A percentile compares a stretch with the other conserved stretches of the same genome.
Evolutionary conservation across 31 red algal genomes (phyloP).

Genomic region (Odonthalia washingtoniensis): DNA sequence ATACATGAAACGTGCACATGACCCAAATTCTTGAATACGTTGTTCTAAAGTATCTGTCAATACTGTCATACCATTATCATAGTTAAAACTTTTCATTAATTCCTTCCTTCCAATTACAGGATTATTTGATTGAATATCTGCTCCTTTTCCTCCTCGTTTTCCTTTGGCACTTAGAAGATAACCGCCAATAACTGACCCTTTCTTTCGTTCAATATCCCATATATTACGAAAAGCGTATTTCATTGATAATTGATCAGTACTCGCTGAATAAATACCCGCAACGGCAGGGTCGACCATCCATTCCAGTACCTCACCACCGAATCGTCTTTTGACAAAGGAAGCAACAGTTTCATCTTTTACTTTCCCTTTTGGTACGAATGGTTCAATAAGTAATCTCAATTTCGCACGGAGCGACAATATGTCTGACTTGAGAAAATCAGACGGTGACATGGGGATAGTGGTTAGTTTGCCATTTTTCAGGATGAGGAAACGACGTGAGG

Average conservation of each 20-base stretch:
- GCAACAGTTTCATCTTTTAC: constrained; percentile 61
- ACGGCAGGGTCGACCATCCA: constrained; percentile 67
- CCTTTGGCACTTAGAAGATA: too few relatives aligned
- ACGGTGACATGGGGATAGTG: constrained; percentile 39
- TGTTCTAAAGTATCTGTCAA: constrained; percentile 21
- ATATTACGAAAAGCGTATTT: constrained; percentile 56
- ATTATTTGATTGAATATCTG: constrained; percentile 29
- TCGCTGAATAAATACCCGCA: constrained; percentile 70
- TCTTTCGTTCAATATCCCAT: constrained; percentile 47
- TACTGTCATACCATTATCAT: constrained; percentile 57
- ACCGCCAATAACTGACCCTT: constrained; percentile 67
- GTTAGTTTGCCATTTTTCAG: constrained; percentile 53
- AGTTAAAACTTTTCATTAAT: constrained; percentile 54
- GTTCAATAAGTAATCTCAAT: constrained; percentile 41
- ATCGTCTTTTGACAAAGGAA: constrained; percentile 62
- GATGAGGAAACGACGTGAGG: constrained; percentile 49
- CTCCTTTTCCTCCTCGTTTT: constrained; percentile 37
- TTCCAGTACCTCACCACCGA: constrained; percentile 66
- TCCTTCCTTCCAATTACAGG: constrained; percentile 33
- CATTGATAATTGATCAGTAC: constrained; percentile 46
- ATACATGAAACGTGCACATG: constrained; percentile 29
- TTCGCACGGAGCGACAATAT: constrained; percentile 53
- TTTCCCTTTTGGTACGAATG: constrained; percentile 14
- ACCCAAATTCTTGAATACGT: constrained; percentile 30
- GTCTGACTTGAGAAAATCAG: constrained; percentile 31